Percentiles rank a stretch among this genome's conserved stretches.
Conservation (phyloP, 768 basidiomycete species). For the Russula abietina region DNA sequence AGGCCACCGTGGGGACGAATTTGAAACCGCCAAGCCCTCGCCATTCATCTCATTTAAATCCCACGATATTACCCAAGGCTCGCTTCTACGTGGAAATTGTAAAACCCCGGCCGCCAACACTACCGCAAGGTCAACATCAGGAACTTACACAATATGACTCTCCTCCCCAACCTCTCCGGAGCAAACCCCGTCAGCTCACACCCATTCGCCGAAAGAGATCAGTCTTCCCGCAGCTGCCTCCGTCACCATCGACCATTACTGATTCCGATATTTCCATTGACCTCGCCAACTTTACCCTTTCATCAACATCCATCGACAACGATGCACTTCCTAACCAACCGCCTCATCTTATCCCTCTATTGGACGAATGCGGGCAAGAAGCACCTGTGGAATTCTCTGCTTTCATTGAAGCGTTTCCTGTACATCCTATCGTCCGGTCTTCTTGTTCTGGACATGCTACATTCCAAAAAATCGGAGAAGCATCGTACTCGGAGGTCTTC, state of each 20-base stretch:
- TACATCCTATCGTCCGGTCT: conserved; percentile 56
- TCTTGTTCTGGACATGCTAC: conserved; percentile 28
- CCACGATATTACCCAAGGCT: background rate
- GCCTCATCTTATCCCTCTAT: conserved; percentile 52
- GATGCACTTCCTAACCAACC: conserved; percentile 34
- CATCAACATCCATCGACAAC: conserved; percentile 22
- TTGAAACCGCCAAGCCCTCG: background rate
- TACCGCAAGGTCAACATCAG: conserved; percentile 11
- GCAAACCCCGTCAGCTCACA: conserved; percentile 57
- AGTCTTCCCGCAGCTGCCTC: conserved; percentile 38
- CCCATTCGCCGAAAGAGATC: conserved; percentile 50
- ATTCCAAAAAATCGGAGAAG: conserved; percentile 91
- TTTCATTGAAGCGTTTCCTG: conserved; percentile 76
- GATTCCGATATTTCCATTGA: conserved; percentile 45
- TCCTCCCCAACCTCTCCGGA: conserved; percentile 15
- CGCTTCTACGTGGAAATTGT: conserved; percentile 17
- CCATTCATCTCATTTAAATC: background rate
- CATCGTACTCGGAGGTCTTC: conserved; percentile 95
- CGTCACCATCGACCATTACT: conserved; percentile 52
- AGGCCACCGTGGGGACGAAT: background rate
- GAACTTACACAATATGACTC: background rate
- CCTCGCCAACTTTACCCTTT: conserved; percentile 40
- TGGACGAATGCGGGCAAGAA: conserved; percentile 66
- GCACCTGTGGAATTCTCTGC: conserved; percentile 72
- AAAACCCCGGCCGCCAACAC: background rate